Percentiles rank a stretch among this genome's conserved stretches.
Conservation (phyloP, 768 basidiomycete genomes). For the Hericium rajendrae region DNA sequence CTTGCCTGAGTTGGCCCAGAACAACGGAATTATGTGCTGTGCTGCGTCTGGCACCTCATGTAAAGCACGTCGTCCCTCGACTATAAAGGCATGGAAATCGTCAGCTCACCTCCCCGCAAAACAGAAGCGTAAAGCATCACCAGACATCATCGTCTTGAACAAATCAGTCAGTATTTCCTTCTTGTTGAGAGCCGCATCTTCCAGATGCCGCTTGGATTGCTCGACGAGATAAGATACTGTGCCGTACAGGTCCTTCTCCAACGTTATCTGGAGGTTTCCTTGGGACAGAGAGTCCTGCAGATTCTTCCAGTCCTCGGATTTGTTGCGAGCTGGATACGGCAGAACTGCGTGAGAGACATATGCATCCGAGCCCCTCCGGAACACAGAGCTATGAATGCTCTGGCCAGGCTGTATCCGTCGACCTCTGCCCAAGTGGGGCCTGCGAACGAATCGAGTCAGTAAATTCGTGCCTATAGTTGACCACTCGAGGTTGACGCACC, state of each 20-base stretch:
- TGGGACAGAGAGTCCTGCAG: not conserved
- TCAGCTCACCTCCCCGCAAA: not conserved
- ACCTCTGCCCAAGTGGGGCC: not conserved
- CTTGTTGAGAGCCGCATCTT: not conserved
- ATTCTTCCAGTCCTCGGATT: not conserved
- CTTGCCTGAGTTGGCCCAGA: not conserved
- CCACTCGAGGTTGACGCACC: not conserved
- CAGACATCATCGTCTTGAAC: not conserved
- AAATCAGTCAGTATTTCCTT: not conserved
- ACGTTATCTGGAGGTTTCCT: not conserved
- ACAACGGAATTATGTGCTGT: not conserved
- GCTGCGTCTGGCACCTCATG: not conserved
- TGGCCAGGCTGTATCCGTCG: not conserved
- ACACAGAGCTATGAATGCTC: not conserved
- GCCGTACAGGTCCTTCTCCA: not conserved
- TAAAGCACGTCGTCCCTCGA: not conserved
- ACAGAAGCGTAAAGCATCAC: not conserved
- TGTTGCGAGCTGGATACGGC: not conserved
- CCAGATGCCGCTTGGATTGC: not conserved
- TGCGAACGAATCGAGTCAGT: too few relatives aligned
- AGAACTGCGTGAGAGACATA: not conserved
- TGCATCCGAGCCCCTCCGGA: not conserved
- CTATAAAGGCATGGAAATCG: not conserved
- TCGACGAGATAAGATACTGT: not conserved
- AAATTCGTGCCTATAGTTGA: too few relatives aligned